Evolutionary conservation across 805 yeast genomes (phyloP).

Genomic region (Kazachstania psychrophila): DNA sequence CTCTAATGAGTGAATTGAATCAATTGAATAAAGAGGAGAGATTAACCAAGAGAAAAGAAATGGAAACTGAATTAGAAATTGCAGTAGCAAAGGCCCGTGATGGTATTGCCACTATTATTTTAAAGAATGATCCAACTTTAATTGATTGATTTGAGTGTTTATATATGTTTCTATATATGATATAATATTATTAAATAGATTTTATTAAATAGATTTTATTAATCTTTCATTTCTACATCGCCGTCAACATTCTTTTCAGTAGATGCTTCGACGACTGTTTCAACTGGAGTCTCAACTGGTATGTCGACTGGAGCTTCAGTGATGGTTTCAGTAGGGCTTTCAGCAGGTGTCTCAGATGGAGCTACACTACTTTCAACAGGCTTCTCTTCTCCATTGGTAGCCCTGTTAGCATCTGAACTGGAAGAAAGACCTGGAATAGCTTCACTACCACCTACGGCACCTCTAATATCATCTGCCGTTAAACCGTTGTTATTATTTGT

Average conservation of each 20-base stretch:
- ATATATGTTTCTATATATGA: conserved; percentile 3
- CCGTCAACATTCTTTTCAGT: conserved; percentile 11
- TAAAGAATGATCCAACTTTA: conserved; percentile 29
- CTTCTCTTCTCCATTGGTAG: neutral
- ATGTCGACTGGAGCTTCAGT: neutral
- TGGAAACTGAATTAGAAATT: conserved; percentile 37
- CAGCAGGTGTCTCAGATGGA: neutral
- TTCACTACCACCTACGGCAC: conserved; percentile 42
- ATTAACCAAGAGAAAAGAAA: conserved; percentile 35
- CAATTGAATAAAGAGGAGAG: conserved; percentile 33
- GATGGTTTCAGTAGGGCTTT: neutral
- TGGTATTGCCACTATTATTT: conserved; percentile 48
- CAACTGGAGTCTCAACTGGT: neutral
- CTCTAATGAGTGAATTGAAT: conserved; percentile 37
- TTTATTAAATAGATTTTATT: neutral
- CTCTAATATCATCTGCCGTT: conserved; percentile 42
- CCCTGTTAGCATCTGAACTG: neutral
- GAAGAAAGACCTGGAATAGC: conserved; percentile 38
- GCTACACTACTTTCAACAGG: no score
- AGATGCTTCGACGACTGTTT: neutral
- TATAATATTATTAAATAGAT: neutral
- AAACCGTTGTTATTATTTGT: conserved; percentile 15
- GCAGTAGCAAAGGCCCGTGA: conserved; percentile 48
- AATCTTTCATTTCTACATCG: conserved; percentile 11
- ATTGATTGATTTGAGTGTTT: neutral